A percentile compares a stretch with the other conserved stretches of the same genome.
phyloP scores from a whole-genome alignment of 2,329 filamentous ascomycete species.

The Cercospora sesami region DNA sequence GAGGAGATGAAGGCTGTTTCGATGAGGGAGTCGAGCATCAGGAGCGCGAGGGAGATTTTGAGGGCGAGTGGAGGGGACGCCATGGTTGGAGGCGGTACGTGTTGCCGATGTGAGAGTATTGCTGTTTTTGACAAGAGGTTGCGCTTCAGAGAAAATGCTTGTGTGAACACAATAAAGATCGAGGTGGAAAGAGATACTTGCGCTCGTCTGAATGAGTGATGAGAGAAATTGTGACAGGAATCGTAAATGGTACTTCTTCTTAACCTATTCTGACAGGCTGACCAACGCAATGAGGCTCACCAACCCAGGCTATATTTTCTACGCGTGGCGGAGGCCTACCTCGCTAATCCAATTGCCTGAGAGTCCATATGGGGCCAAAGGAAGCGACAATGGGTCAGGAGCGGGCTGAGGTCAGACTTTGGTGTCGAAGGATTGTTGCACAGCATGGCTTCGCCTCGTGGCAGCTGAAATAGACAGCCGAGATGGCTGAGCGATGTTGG shows the following conservation, averaged over 20 bases:
- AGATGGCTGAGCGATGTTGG: not conserved
- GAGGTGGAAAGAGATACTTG: not conserved
- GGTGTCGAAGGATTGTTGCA: slow-evolving; percentile 6
- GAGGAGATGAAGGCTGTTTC: slow-evolving; percentile 34
- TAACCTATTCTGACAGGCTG: not conserved
- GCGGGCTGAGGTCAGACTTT: slow-evolving; percentile 4
- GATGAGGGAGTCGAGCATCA: slow-evolving; percentile 33
- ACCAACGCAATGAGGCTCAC: not conserved
- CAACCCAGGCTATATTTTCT: not conserved
- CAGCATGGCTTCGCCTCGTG: slow-evolving; percentile 6
- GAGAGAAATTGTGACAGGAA: not conserved
- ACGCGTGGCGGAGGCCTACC: not conserved
- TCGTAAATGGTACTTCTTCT: not conserved
- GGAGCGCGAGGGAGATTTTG: slow-evolving; percentile 24
- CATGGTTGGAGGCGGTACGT: slow-evolving; percentile 10
- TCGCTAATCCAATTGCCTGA: not conserved
- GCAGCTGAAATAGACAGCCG: not conserved
- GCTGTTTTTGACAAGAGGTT: not conserved
- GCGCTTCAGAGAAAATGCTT: not conserved
- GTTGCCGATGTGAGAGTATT: not conserved
- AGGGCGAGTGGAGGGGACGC: slow-evolving; percentile 14
- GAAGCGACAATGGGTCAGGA: slow-evolving; percentile 1
- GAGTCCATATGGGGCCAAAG: not conserved
- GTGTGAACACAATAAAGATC: not conserved
- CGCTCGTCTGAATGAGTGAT: not conserved